A percentile compares a stretch with the other conserved stretches of the same genome.
Conservation (phyloP, 352 stramenopile species). For the Plasmopara viticola region DNA sequence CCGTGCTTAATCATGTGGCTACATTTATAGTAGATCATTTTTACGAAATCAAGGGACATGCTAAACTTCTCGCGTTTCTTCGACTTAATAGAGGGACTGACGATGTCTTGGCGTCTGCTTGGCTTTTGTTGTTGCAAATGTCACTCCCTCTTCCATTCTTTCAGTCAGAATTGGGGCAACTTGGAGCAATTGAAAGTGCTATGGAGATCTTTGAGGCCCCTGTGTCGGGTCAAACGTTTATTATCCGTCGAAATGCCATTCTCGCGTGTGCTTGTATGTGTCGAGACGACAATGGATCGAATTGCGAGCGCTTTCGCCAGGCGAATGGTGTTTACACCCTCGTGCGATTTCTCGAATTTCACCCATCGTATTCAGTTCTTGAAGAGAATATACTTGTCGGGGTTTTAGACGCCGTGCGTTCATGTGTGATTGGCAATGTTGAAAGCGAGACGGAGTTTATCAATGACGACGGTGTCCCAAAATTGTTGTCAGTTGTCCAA, state of each 20-base stretch:
- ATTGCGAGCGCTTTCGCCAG: slow-evolving; percentile 42
- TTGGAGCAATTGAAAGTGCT: slow-evolving; percentile 43
- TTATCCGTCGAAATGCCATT: slow-evolving; percentile 59
- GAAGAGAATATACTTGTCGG: slow-evolving; percentile 65
- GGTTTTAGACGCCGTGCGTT: slow-evolving; percentile 55
- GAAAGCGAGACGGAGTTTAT: slow-evolving; percentile 57
- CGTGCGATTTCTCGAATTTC: slow-evolving; percentile 36
- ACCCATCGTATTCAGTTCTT: slow-evolving; percentile 48
- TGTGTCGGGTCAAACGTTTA: slow-evolving; percentile 45
- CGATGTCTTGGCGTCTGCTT: slow-evolving; percentile 35
- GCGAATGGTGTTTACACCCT: slow-evolving; percentile 44
- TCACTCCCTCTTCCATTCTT: slow-evolving; percentile 21
- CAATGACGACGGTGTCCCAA: slow-evolving; percentile 47
- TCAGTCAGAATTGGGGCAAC: slow-evolving; percentile 43
- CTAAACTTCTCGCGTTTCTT: slow-evolving; percentile 44
- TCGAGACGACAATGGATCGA: slow-evolving; percentile 36
- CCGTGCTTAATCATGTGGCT: slow-evolving; percentile 43
- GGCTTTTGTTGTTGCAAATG: slow-evolving; percentile 52
- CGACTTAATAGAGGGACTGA: slow-evolving; percentile 29
- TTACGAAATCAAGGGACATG: slow-evolving; percentile 47
- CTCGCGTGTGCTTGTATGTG: slow-evolving; percentile 53
- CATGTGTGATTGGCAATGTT: slow-evolving; percentile 49
- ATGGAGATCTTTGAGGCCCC: slow-evolving; percentile 44
- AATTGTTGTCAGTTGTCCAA: slow-evolving; percentile 56
- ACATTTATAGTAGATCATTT: slow-evolving; percentile 52